Base-by-base conservation (phyloP, 192 early-diverging fungal species). In the Coemansia sp. region DNA sequence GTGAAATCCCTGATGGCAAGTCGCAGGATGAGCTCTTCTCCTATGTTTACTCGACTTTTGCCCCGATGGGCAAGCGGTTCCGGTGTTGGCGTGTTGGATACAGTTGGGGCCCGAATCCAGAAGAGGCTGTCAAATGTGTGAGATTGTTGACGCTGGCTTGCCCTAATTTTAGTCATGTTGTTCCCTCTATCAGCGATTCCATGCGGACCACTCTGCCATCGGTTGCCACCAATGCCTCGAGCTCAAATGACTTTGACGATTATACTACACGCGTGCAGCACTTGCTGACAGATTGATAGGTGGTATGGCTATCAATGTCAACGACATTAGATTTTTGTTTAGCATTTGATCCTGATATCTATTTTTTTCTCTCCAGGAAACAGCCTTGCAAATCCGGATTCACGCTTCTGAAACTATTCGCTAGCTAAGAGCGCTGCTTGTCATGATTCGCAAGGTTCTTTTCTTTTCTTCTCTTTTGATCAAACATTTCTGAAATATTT, bases 81-180 rank as follows among this genome's bases (percentile, higher is more conserved):
- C 50, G 50, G 27, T 53, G 50, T 27, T 53, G 50, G 50, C 50
- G 27, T 29, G 47, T 49, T 24, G 47, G 47, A 18, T 49, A 49
- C 18, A 49, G 18, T 9, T 49, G 47, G 47, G 47, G 47, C 20
- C 47, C 7, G 11, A 24, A 49, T 24, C 7, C 47, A 18, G 47
- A 18, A 24, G 47, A 49, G 20, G 47, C 47, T 2, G 18, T 49
- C 18, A 49, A n/a, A 49, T 49, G 47, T 49, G 47, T 24, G 18
- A 20, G 24, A 18, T 49, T 49, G 47, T 18, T 49, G 20, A 10
- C 20, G 6, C 20, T 53, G 10, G 27, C 27, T 4, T 53, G 50
- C 24, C 27, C 50, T 3, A 53, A 29, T 13, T 53, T 53, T 53
- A 53, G n/a, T 27, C 50, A 53, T 4, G 13, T 53, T 29, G 27